Conservation (phyloP, 192 early-diverging fungal genomes). For the Funneliformis geosporum region DNA sequence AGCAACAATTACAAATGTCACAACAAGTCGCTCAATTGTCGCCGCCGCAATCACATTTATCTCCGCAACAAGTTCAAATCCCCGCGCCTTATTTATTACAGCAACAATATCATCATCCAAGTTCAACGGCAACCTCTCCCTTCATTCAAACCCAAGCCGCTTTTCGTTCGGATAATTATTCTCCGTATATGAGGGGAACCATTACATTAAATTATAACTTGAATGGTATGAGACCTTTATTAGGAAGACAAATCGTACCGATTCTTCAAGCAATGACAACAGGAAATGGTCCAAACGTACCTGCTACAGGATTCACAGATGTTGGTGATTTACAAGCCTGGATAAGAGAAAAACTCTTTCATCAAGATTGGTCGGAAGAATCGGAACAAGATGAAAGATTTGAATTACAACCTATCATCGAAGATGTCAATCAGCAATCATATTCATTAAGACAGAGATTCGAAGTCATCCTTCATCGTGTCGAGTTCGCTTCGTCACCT, state of each 20-base stretch:
- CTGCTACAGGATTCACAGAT: not conserved
- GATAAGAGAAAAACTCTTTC: not conserved
- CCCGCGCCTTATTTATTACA: not conserved
- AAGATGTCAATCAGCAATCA: too few relatives aligned
- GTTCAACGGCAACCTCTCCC: not conserved
- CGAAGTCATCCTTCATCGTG: not conserved
- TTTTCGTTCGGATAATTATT: not conserved
- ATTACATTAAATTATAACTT: slow-evolving; percentile 25
- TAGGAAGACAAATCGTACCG: not conserved
- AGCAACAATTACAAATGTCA: not conserved
- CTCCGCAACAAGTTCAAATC: not conserved
- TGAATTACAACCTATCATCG: not conserved
- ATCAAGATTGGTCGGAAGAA: not conserved
- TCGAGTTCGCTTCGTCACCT: not conserved
- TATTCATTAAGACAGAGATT: not conserved
- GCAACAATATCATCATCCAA: not conserved
- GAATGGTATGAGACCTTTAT: not conserved
- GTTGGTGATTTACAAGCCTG: slow-evolving; percentile 2
- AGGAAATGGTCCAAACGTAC: not conserved
- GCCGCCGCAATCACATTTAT: not conserved
- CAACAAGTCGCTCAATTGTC: not conserved
- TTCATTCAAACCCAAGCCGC: not conserved
- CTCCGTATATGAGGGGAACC: slow-evolving; percentile 2
- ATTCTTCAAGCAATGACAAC: not conserved
- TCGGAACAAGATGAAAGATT: not conserved